Evolutionary conservation across 2,329 filamentous ascomycete species (phyloP), one percentile per base, ranked within the genome.

Genomic region (Gaeumannomyces sp.): DNA sequence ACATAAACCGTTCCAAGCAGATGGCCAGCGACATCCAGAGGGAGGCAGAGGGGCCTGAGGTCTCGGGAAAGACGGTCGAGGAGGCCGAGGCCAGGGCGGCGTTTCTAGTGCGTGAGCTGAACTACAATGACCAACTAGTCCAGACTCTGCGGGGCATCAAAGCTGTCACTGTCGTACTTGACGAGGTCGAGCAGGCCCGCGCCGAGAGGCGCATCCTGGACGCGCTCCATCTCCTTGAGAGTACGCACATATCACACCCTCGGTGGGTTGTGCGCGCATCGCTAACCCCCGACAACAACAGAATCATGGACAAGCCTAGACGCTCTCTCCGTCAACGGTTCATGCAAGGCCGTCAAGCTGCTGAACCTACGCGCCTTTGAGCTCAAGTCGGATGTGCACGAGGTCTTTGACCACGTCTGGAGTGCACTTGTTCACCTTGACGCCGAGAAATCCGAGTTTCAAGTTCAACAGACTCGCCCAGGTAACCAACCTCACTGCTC

Each of bases 21-120:
- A 88, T 93, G 50, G 93, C 94, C 28, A 88, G 88, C 71, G 88
- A 93, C 65, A 96, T 98, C 66, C 85, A 94, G 6, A 84, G 88
- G 59, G 86, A 92, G 71, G 89, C 93, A 63, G 89, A 94, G 72
- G 85, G 81, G 2, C 83, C 83, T 1, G 80, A 80, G 62, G 76
- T 81, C 1, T 83, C 82, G 0, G 85, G 85, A 3, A 79, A 83
- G 68, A 75, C 80, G 1, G 79, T 84, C 53, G 73, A 80, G 35
- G 80, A 85, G 61, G 83, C 83, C 11, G 81, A 85, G 64, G 78
- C 80, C 28, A 84, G 81, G 69, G 79, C 81, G 13, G 77, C 78
- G n/a, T 87, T 89, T 67, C 75, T 89, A 1, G 76, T 78, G 33
- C 80, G 79, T 29, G 87, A 89, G 72, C 77, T 83, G 22, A 79